Conservation (phyloP, 805 yeast genomes). For the Kodamaea jinghongensis region DNA sequence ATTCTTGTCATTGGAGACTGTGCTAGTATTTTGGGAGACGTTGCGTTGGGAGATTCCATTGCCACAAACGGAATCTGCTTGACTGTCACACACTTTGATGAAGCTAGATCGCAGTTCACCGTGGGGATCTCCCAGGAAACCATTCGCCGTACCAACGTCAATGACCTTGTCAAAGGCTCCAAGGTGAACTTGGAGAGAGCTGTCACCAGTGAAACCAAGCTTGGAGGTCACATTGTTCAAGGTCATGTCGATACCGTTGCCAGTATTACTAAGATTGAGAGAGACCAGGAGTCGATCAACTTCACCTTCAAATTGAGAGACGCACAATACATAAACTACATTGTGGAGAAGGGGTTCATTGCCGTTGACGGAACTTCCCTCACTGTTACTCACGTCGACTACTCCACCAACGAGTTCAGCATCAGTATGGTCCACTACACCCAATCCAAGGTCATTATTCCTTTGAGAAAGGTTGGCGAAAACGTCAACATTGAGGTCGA, state of each 20-base stretch:
- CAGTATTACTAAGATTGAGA: slow-evolving; percentile 45
- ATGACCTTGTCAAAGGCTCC: slow-evolving; percentile 52
- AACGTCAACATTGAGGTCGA: slow-evolving; percentile 91
- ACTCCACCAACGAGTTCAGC: slow-evolving; percentile 53
- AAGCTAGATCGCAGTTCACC: slow-evolving; percentile 54
- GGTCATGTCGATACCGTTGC: slow-evolving; percentile 97
- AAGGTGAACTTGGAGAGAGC: slow-evolving; percentile 92
- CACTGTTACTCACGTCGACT: slow-evolving; percentile 80
- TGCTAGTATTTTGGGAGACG: slow-evolving; percentile 63
- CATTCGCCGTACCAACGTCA: slow-evolving; percentile 73
- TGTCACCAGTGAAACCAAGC: slow-evolving; percentile 73
- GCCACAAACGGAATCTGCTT: slow-evolving; percentile 87
- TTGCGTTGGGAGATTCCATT: slow-evolving; percentile 91
- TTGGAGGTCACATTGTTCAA: slow-evolving; percentile 97
- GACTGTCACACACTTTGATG: slow-evolving; percentile 80
- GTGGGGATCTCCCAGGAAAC: slow-evolving; percentile 96
- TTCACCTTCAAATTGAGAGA: slow-evolving; percentile 75
- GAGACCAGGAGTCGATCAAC: slow-evolving; percentile 75
- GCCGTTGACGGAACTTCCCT: slow-evolving; percentile 91
- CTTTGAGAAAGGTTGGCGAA: slow-evolving; percentile 60
- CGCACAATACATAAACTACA: slow-evolving; percentile 57
- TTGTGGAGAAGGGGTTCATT: slow-evolving; percentile 94
- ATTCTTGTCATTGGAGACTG: slow-evolving; percentile 67
- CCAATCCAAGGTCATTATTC: slow-evolving; percentile 74
- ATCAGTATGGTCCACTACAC: slow-evolving; percentile 93